Evolutionary conservation across 805 yeast species (phyloP).

Genomic region (Komagataella phaffii): DNA sequence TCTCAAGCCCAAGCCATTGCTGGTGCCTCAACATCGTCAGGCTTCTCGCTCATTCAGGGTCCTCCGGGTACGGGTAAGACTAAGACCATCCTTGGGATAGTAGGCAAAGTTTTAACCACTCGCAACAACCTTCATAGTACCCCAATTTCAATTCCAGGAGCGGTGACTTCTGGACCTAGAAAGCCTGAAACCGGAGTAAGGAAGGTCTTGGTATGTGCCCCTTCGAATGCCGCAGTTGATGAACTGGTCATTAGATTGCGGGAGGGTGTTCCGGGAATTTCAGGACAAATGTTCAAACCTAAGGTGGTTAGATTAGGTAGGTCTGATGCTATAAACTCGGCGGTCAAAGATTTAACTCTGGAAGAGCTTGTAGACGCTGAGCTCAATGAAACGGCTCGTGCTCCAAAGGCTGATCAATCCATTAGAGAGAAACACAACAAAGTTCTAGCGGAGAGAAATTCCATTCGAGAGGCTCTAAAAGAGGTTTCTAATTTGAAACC

Average conservation of each 20-base stretch:
- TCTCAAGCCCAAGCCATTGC: constrained; percentile 89
- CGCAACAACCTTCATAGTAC: constrained; percentile 4
- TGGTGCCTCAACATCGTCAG: constrained; percentile 51
- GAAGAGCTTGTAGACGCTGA: constrained; percentile 73
- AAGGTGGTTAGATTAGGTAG: constrained; percentile 79
- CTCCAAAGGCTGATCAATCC: constrained; percentile 25
- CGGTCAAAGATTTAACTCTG: constrained; percentile 70
- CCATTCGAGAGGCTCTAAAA: constrained; percentile 26
- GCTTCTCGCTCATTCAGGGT: constrained; percentile 90
- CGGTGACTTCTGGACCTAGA: neutral
- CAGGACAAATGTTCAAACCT: constrained; percentile 43
- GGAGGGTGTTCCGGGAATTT: constrained; percentile 47
- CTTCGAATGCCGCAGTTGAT: constrained; percentile 98
- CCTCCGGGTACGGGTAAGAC: constrained; percentile 99
- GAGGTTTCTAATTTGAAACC: constrained; percentile 14
- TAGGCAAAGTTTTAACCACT: constrained; percentile 58
- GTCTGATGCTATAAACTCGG: constrained; percentile 72
- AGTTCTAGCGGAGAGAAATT: constrained; percentile 45
- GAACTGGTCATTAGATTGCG: constrained; percentile 78
- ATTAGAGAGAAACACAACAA: constrained; percentile 37
- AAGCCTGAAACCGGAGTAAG: constrained; percentile 14
- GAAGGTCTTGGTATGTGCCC: constrained; percentile 86
- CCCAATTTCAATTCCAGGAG: constrained; percentile 1
- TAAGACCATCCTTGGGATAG: constrained; percentile 84
- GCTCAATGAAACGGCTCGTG: constrained; percentile 23